phyloP scores from a whole-genome alignment of 169 alveolate genomes.

The Besnoitia besnoiti region DNA sequence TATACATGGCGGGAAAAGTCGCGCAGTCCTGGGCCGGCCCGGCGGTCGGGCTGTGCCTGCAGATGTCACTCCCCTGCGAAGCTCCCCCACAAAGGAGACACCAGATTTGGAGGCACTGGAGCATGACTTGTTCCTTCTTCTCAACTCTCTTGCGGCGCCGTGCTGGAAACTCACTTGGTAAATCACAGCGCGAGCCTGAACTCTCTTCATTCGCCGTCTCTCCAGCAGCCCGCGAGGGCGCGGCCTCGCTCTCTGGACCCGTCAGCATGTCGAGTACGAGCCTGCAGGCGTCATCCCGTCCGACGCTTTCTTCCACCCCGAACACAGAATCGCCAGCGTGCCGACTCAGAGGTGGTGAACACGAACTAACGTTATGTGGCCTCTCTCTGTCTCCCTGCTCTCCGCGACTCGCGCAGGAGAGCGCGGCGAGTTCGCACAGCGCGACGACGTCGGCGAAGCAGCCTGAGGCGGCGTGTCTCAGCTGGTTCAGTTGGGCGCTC shows the following conservation, averaged over 20 bases:
- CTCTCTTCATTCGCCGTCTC: too few relatives aligned
- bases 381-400: not conserved
- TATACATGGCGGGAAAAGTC: too few relatives aligned
- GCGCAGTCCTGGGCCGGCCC: not conserved
- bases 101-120: slow-evolving; percentile 4
- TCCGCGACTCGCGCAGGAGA: not conserved
- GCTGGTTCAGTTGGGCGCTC: not conserved
- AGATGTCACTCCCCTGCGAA: too few relatives aligned
- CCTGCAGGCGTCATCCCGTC: too few relatives aligned
- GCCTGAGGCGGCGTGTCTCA: not conserved
- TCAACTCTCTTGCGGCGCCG: not conserved
- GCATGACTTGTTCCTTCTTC: not conserved
- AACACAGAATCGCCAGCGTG: too few relatives aligned
- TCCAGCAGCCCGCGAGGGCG: too few relatives aligned
- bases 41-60: not conserved
- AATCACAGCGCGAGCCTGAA: too few relatives aligned
- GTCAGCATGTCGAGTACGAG: too few relatives aligned
- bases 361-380: not conserved
- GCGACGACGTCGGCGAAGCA: not conserved
- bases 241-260: too few relatives aligned
- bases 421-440: not conserved
- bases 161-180: too few relatives aligned
- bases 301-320: too few relatives aligned
- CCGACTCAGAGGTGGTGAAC: too few relatives aligned
- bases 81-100: not conserved